Evolutionary conservation across 805 yeast species (phyloP).

Genomic region (Sugiyamaella boreocaroliniensis): DNA sequence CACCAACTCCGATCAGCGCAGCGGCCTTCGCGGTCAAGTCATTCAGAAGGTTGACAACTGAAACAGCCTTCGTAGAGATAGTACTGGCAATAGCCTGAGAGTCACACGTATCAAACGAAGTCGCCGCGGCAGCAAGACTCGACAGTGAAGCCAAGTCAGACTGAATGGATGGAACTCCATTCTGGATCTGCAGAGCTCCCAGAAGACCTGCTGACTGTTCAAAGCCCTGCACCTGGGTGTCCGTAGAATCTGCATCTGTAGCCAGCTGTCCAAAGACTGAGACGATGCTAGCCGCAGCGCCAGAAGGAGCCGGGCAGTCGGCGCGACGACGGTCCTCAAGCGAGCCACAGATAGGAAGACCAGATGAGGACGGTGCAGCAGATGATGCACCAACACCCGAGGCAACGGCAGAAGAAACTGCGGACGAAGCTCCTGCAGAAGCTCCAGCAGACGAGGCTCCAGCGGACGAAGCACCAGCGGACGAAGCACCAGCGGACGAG

Average conservation of each 20-base stretch:
- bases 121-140: conserved; percentile 7
- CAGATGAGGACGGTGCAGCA: conserved; percentile 8
- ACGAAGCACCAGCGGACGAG: conserved; percentile 1
- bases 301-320: not conserved
- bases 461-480: too few species aligned
- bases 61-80: conserved; percentile 11
- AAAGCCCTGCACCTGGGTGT: conserved; percentile 7
- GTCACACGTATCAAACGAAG: conserved; percentile 2
- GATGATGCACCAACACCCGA: not conserved
- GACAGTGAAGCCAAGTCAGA: conserved; percentile 12
- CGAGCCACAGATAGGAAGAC: not conserved
- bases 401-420: not conserved
- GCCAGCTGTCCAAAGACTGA: conserved; percentile 10
- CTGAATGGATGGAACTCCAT: conserved; percentile 16
- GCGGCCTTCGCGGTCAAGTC: conserved; percentile 20
- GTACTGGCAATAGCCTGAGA: conserved; percentile 9
- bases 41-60: conserved; percentile 13
- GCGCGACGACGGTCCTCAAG: not conserved
- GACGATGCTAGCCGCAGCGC: conserved; percentile 1
- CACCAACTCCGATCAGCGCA: conserved; percentile 22
- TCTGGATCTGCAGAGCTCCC: conserved; percentile 28
- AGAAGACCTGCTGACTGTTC: conserved; percentile 16
- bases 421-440: not conserved
- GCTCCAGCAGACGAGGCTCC: not conserved
- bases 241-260: conserved; percentile 8